Evolutionary conservation across 495 filamentous ascomycete species (phyloP).

Genomic region (Trypethelium eluteriae): DNA sequence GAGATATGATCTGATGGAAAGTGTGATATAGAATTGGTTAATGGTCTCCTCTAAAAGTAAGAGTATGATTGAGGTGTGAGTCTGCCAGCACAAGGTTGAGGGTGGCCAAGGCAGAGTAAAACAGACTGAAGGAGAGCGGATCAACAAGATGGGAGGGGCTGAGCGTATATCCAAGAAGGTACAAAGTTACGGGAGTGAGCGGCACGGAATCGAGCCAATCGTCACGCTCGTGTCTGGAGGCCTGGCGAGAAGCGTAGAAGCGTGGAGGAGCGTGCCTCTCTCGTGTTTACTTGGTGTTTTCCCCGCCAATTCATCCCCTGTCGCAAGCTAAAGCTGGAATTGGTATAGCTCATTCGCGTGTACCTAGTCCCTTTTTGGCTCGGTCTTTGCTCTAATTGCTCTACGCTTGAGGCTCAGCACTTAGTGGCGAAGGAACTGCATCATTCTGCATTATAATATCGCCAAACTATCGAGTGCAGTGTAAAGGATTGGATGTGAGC

Average conservation of each 20-base stretch:
- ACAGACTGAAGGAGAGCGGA: not conserved
- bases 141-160: not conserved
- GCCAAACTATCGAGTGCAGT: not conserved
- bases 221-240: not conserved
- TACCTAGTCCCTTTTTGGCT: conserved; percentile 1
- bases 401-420: not conserved
- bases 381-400: conserved; percentile 4
- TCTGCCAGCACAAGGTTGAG: not conserved
- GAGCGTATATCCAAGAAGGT: conserved; percentile 6
- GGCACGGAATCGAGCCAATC: conserved; percentile 3
- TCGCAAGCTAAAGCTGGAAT: not conserved
- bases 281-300: conserved; percentile 11
- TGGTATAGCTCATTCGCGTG: not conserved
- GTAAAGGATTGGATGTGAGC: conserved; percentile 9
- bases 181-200: not conserved
- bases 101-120: not conserved
- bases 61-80: not conserved
- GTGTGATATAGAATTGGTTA: not conserved
- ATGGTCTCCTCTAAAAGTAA: not conserved
- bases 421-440: not conserved
- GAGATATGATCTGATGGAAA: not conserved
- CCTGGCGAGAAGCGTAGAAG: not conserved
- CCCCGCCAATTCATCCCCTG: not conserved
- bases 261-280: conserved; percentile 5
- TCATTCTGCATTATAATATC: not conserved